Evolutionary conservation across 148 eudicot species (phyloP), one percentile per base, ranked within the genome.

Genomic region (Vaccinium darrowii): DNA sequence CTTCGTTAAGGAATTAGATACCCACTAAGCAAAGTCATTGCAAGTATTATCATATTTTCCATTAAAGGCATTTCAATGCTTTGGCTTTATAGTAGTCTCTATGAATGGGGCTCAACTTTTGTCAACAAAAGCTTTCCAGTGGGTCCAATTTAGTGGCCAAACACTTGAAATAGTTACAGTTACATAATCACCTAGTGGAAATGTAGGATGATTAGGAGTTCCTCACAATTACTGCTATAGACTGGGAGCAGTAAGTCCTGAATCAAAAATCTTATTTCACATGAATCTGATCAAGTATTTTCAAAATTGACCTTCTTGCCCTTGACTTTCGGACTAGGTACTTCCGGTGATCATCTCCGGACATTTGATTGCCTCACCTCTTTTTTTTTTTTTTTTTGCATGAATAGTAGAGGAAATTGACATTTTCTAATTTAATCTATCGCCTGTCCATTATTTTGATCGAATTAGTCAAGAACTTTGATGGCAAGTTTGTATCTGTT

Each of bases 91-190:
- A 18, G 53, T 73, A 49, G 39, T 50, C 75, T 69, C 54, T 13
- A 6, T 27, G 49, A 74, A 54, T 21, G 69, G 19, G 74, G 36
- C 30, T 51, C 53, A 16, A 3, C 54, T 81, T 87, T 85, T 78
- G 81, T 89, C 86, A 85, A 81, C 84, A 84, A 87, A 65, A 90
- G 83, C 83, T 83, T 15, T 81, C 16, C 25, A 76, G 82, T 86
- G 71, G 85, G 85, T 72, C 86, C 86, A 67, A 82, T 76, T 80
- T 81, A 73, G 84, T 87, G 86, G 85, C 84, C 89, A 80, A 33
- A 47, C 88, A 75, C 78, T 56, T 82, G 84, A 67, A n/a, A 71
- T 79, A 72, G 50, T 79, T 57, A 51, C 78, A n/a, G 18, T 58
- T 8, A 47, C 23, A 25, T 27, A 78, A 52, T 58, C n/a, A 82